A percentile compares a stretch with the other conserved stretches of the same genome.
Evolutionary conservation across 192 early-diverging fungal genomes (phyloP).

Genomic region (Linnemannia hyalina): DNA sequence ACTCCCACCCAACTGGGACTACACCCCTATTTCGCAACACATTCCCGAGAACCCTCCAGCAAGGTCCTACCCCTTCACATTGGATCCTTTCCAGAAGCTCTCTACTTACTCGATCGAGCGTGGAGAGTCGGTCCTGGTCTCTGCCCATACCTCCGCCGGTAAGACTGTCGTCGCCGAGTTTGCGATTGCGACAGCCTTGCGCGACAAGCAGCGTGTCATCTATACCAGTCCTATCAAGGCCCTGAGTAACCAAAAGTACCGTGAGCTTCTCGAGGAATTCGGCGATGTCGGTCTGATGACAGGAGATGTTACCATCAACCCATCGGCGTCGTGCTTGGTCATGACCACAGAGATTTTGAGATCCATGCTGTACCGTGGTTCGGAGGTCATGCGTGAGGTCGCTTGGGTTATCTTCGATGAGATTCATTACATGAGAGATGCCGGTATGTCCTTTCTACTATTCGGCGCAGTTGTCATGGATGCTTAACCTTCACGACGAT

Average conservation of each 20-base stretch:
- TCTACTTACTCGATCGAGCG: conserved; percentile 91
- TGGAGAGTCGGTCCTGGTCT: conserved; percentile 94
- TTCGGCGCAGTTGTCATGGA: neutral
- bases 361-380: conserved; percentile 97
- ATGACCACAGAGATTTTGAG: conserved; percentile 99
- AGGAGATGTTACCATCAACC: conserved; percentile 97
- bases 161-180: conserved; percentile 99
- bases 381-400: conserved; percentile 96
- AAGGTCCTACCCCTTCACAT: conserved; percentile 88
- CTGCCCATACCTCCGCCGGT: conserved; percentile 96
- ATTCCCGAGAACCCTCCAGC: conserved; percentile 84
- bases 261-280: conserved; percentile 95
- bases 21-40: conserved; percentile 90
- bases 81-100: conserved; percentile 96
- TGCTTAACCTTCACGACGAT: neutral
- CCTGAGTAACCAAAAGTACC: conserved; percentile 97
- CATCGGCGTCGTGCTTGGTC: conserved; percentile 91
- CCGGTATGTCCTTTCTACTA: conserved; percentile 58
- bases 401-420: conserved; percentile 99
- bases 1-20: conserved; percentile 86
- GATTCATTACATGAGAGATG: conserved; percentile 98
- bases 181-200: conserved; percentile 92
- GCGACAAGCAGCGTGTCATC: conserved; percentile 93
- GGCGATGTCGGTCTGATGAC: conserved; percentile 99
- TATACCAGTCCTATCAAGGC: conserved; percentile 99